Conservation (phyloP, 345 rosid species). For the Acer campestre region DNA sequence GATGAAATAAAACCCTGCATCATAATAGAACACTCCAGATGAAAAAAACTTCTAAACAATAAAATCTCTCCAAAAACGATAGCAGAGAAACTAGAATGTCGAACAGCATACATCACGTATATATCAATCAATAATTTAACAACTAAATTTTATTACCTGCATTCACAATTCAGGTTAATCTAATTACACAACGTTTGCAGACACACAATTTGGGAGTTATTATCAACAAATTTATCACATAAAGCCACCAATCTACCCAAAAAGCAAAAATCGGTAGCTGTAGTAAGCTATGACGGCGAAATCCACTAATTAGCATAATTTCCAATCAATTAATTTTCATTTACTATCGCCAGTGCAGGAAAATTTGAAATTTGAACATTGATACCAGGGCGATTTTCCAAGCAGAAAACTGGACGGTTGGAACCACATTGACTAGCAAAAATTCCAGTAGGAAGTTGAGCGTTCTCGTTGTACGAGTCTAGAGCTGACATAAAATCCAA, state of each 20-base stretch:
- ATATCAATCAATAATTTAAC: neutral
- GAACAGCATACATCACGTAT: neutral
- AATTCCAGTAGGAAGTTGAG: slow-evolving; percentile 58
- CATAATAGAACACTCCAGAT: neutral
- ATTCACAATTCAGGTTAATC: neutral
- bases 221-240: too few species aligned
- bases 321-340: neutral
- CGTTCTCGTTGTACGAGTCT: slow-evolving; percentile 42
- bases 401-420: slow-evolving; percentile 52
- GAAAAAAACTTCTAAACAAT: neutral
- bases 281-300: too few species aligned
- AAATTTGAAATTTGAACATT: neutral
- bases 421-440: slow-evolving; percentile 29
- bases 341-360: neutral
- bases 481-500: slow-evolving; percentile 60
- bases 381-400: slow-evolving; percentile 73
- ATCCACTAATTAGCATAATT: neutral
- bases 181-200: neutral
- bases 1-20: slow-evolving; percentile 81
- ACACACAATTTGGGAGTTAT: too few species aligned
- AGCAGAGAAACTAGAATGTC: neutral
- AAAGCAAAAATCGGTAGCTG: too few species aligned
- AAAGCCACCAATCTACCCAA: too few species aligned
- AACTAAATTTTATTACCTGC: neutral
- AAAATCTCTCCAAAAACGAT: neutral